Conservation (phyloP, 768 basidiomycete species). For the Serpula lacrymans region DNA sequence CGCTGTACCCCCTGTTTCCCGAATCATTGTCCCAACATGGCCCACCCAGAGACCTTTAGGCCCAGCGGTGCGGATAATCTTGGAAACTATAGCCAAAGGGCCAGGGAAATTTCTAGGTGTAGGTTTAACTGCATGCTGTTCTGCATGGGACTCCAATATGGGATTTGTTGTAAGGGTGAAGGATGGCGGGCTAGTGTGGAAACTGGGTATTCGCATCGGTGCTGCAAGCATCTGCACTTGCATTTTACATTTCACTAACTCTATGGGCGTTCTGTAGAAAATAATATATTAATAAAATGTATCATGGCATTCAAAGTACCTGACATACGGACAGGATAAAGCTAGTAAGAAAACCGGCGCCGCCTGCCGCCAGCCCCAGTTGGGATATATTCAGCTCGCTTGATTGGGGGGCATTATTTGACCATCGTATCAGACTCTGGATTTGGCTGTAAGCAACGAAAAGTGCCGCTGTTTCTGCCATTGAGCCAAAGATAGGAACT, state of each 20-base stretch:
- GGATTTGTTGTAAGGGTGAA: slow-evolving; percentile 10
- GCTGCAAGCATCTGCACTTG: slow-evolving; percentile 76
- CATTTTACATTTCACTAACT: slow-evolving; percentile 93
- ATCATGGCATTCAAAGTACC: neutral
- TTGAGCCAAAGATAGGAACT: slow-evolving; percentile 81
- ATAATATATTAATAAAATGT: slow-evolving; percentile 6
- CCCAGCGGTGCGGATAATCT: slow-evolving; percentile 45
- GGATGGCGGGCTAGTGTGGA: slow-evolving; percentile 12
- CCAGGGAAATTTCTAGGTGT: slow-evolving; percentile 37
- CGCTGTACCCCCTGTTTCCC: slow-evolving; percentile 82
- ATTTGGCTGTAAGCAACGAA: slow-evolving; percentile 79
- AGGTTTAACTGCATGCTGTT: slow-evolving; percentile 18
- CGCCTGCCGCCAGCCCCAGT: slow-evolving; percentile 71
- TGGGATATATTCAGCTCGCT: slow-evolving; percentile 55
- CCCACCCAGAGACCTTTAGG: slow-evolving; percentile 79
- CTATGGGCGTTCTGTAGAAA: slow-evolving; percentile 74
- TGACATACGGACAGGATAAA: slow-evolving; percentile 66
- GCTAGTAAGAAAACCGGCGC: slow-evolving; percentile 75
- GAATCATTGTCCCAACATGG: slow-evolving; percentile 81
- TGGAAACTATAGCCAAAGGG: slow-evolving; percentile 46
- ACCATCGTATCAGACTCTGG: slow-evolving; percentile 51
- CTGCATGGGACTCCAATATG: slow-evolving; percentile 16
- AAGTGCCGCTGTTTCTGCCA: slow-evolving; percentile 82
- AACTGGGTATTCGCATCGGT: slow-evolving; percentile 12
- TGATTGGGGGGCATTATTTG: slow-evolving; percentile 21